Evolutionary conservation across 2,329 filamentous ascomycete species (phyloP), one percentile per base, ranked within the genome.

Genomic region (Sporothrix inflata): DNA sequence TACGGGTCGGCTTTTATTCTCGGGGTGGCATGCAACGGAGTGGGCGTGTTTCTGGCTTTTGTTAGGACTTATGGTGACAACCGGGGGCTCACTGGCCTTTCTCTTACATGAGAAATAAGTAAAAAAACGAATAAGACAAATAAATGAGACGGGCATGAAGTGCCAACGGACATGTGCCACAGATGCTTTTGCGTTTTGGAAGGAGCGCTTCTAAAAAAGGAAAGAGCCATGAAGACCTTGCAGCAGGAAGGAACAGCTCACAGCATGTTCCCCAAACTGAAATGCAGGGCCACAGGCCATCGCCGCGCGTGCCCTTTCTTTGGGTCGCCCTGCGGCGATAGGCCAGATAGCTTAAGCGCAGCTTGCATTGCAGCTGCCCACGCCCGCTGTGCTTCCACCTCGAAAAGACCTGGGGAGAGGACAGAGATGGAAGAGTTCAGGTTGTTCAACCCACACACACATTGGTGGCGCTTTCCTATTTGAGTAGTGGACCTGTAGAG

Each of bases 381-480:
- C 61, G 21, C 7, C 19, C 61, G 6, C 12, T 63, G 38, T 49
- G 19, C 16, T 14, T 21, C 21, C n/a, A 42, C 40, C 30, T 42
- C 40, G 40, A 45, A 63, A 45, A 6, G 19, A 63, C 8, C 7
- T 11, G 12, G 40, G 12, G 53, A 16, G 21, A 27, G 24, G 11
- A 19, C 4, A 14, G 19, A 16, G 21, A 19, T 12, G 16, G 40
- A 24, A 21, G 40, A 38, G 11, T 61, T 61, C 34, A 45, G 61
- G 27, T 27, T 65, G 61, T 47, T 47, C 4, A 27, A 47, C 12
- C 19, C 40, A n/a, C 63, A 16, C 24, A 42, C 21, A 21, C 42
- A 19, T 14, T 61, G 34, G 21, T 65, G 24, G 61, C 63, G 45
- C 65, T 67, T 67, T 67, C 45, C 65, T 51, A 40, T 21, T 51